These are phyloP conservation scores for Nidularia sp. DNA, from an alignment of 768 basidiomycete species.

Conservation along the genomic window DNA sequence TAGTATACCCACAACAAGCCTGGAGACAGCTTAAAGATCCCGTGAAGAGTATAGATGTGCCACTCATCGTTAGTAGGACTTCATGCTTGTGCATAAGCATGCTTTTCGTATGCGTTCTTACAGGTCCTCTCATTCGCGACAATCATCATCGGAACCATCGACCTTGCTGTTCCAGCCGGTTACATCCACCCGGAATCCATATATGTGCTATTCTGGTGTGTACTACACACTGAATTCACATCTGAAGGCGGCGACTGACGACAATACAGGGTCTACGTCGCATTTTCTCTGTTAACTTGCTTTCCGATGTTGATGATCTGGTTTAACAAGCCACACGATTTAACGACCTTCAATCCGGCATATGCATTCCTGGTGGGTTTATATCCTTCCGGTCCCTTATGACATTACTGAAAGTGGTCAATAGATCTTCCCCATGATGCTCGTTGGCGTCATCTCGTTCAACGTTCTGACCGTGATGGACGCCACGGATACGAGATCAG, in stretches of 20 bases:
- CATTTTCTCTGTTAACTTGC: conserved; percentile 29
- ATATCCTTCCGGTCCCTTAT: neutral
- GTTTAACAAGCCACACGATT: conserved; percentile 43
- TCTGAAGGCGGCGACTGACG: neutral
- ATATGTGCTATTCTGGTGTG: conserved; percentile 42
- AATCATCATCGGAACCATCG: conserved; percentile 43
- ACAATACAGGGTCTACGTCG: conserved; percentile 34
- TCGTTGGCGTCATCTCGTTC: conserved; percentile 42
- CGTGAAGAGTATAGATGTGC: conserved; percentile 38
- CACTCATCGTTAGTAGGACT: conserved; percentile 15
- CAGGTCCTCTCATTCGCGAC: conserved; percentile 47
- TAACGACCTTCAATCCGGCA: conserved; percentile 30
- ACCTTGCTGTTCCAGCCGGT: conserved; percentile 34
- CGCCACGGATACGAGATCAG: conserved; percentile 25
- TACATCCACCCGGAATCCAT: conserved; percentile 27
- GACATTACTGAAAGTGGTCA: neutral
- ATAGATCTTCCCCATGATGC: conserved; percentile 36
- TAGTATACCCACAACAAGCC: conserved; percentile 42
- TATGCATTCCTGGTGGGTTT: conserved; percentile 30
- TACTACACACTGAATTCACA: neutral
- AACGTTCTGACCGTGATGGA: conserved; percentile 35
- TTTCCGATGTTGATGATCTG: conserved; percentile 48
- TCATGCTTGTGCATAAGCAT: no score
- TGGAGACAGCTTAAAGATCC: conserved; percentile 38
- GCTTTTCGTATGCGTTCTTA: no score